Base-by-base conservation (phyloP, 169 alveolate species). In the Plasmodium inui region DNA sequence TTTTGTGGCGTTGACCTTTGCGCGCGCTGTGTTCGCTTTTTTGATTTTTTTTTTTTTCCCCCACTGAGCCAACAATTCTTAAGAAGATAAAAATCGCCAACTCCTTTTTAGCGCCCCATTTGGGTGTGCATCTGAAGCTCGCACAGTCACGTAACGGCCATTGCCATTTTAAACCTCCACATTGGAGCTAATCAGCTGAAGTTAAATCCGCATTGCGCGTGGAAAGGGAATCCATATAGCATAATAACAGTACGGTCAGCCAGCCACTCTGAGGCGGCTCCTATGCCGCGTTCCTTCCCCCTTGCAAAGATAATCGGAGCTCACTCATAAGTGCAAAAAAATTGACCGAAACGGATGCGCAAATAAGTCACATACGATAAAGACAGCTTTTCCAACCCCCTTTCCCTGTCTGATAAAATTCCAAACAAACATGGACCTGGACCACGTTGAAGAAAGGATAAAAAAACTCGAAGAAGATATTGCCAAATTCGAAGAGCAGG, bases 391-490 rank as follows among this genome's bases (percentile, higher is more conserved):
- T 67, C 37, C 76, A 26, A 28, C 37, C 14, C 30, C 22, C 14
- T 30, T 39, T 14, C 41, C 67, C 26, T 82, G 5, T 22, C 0
- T 34, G 46, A 37, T 22, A 73, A 46, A 30, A 32, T 10, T 41
- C 32, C 76, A 67, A 39, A 28, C 26, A 14, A 73, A 85, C 26
- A 85, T 85, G 93, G 85, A 74, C 41, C 22, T 85, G 17, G 93
- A 85, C 17, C 34, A 74, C 9, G 37, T 85, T 8, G 93, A 85
- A 55, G 93, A 85, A 28, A 73, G 61, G 61, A 73, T 85, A 50
- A 85, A 85, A 73, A 73, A 73, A 37, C 53, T 85, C 6, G 93
- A 85, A 85, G 93, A 85, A 2, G 78, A 85, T 26, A 26, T 85
- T 17, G 55, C 76, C 28, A 74, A 76, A 22, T 85, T 44, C 12